Percentiles rank a stretch among this genome's conserved stretches.
Conservation (phyloP, 768 basidiomycete species). For the Psilocybe cyanescens region DNA sequence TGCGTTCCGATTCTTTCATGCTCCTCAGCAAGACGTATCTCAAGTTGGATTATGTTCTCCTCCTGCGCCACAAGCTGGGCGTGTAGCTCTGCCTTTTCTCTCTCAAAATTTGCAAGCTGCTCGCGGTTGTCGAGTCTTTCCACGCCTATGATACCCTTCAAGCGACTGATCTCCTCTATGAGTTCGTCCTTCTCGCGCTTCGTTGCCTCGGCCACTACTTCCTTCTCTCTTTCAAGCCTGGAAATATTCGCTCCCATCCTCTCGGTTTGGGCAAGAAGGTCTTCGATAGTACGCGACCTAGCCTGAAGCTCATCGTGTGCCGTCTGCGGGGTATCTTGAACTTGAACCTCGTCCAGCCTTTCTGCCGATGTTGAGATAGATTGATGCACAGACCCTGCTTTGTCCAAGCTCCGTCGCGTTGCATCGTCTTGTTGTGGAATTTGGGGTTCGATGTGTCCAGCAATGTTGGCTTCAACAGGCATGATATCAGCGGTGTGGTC, state of each 20-base stretch:
- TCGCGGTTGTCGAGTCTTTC: conserved; percentile 17
- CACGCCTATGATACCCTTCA: conserved; percentile 17
- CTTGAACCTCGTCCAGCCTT: conserved; percentile 9
- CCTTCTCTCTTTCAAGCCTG: conserved; percentile 10
- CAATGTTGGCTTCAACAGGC: not conserved
- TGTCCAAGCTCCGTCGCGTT: not conserved
- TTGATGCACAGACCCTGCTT: not conserved
- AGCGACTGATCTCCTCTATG: conserved; percentile 17
- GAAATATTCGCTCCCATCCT: conserved; percentile 8
- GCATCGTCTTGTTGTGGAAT: not conserved
- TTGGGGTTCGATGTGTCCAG: not conserved
- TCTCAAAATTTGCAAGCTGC: conserved; percentile 25
- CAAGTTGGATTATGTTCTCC: not conserved
- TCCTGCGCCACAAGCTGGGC: not conserved
- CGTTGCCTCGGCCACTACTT: conserved; percentile 12
- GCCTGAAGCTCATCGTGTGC: conserved; percentile 14
- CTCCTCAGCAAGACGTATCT: conserved; percentile 10
- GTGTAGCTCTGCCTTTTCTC: conserved; percentile 3
- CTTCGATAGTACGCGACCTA: conserved; percentile 9
- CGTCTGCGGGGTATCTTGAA: conserved; percentile 3
- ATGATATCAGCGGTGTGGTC: not conserved
- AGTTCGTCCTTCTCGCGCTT: conserved; percentile 14
- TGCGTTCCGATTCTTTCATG: conserved; percentile 6
- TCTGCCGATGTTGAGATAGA: not conserved
- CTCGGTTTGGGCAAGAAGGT: conserved; percentile 8